phyloP scores from a whole-genome alignment of 306 rosid genomes.

The Corylus avellana region DNA sequence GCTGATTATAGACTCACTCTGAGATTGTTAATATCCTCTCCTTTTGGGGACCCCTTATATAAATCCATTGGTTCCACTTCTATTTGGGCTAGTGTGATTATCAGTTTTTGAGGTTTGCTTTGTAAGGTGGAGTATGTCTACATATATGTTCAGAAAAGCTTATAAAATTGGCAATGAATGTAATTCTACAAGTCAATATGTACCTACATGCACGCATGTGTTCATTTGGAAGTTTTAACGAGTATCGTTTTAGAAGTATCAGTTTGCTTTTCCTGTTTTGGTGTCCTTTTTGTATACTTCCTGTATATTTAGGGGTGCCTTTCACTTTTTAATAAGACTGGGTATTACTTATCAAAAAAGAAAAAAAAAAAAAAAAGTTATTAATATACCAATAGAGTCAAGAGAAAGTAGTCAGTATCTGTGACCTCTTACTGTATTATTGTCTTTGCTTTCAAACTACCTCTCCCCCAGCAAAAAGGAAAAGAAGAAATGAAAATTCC shows the following conservation, averaged over 20 bases:
- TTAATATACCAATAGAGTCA: background rate
- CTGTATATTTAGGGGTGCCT: too few relatives aligned
- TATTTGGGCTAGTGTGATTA: too few relatives aligned
- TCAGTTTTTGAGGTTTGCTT: background rate
- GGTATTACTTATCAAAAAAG: too few relatives aligned
- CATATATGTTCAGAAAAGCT: background rate
- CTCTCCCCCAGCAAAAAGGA: background rate
- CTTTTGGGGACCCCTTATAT: too few relatives aligned
- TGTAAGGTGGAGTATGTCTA: background rate
- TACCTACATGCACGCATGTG: background rate
- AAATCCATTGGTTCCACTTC: too few relatives aligned
- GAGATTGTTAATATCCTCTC: too few relatives aligned
- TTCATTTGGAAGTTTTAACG: background rate
- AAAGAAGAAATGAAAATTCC: background rate
- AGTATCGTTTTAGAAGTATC: background rate
- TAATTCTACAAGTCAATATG: background rate
- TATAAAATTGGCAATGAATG: background rate
- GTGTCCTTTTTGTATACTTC: too few relatives aligned
- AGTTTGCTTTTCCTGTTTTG: too few relatives aligned
- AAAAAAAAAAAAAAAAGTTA: too few relatives aligned
- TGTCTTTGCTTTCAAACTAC: background rate
- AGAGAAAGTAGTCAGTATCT: background rate
- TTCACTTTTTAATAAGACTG: too few relatives aligned
- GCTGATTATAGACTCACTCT: too few relatives aligned
- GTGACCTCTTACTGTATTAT: background rate